Evolutionary conservation across 768 basidiomycete genomes (phyloP).

Genomic region (Termitomyces sp.): DNA sequence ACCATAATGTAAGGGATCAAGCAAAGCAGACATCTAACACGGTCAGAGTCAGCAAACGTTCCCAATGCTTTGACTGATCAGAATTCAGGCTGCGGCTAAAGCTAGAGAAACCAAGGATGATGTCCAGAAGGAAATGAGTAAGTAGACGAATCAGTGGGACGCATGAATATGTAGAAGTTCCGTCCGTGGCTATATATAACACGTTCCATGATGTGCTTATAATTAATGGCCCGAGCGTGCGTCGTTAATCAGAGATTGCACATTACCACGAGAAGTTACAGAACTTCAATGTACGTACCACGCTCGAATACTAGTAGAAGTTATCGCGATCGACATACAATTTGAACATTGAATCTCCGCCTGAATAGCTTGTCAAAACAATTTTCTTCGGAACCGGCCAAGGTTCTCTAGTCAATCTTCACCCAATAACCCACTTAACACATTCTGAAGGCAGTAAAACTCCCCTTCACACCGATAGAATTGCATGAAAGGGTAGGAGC

Average conservation of each 20-base stretch:
- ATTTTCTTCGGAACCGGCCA: conserved; percentile 9
- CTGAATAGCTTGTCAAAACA: conserved; percentile 10
- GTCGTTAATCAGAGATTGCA: too few species aligned
- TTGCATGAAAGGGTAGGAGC: conserved; percentile 21
- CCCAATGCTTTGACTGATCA: background rate
- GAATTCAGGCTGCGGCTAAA: conserved; percentile 23
- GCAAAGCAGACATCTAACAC: conserved; percentile 26
- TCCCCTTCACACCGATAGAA: conserved; percentile 20
- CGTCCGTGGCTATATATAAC: too few species aligned
- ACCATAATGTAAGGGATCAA: conserved; percentile 26
- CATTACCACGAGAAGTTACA: too few species aligned
- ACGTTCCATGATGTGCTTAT: too few species aligned
- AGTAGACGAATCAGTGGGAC: conserved; percentile 6
- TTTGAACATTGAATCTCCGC: conserved; percentile 13
- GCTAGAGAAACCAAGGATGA: conserved; percentile 31
- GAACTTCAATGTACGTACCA: too few species aligned
- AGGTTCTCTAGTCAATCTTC: conserved; percentile 7
- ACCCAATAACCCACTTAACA: conserved; percentile 14
- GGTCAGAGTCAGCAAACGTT: conserved; percentile 18
- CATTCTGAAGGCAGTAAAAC: conserved; percentile 22
- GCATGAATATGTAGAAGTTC: too few species aligned
- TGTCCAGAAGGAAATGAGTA: conserved; percentile 25
- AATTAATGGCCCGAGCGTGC: too few species aligned
- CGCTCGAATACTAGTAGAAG: too few species aligned
- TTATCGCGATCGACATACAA: too few species aligned